A percentile compares a stretch with the other conserved stretches of the same genome.
These are phyloP conservation scores for Dioszegia hungarica DNA, from an alignment of 768 basidiomycete species.

Conservation along the genomic window DNA sequence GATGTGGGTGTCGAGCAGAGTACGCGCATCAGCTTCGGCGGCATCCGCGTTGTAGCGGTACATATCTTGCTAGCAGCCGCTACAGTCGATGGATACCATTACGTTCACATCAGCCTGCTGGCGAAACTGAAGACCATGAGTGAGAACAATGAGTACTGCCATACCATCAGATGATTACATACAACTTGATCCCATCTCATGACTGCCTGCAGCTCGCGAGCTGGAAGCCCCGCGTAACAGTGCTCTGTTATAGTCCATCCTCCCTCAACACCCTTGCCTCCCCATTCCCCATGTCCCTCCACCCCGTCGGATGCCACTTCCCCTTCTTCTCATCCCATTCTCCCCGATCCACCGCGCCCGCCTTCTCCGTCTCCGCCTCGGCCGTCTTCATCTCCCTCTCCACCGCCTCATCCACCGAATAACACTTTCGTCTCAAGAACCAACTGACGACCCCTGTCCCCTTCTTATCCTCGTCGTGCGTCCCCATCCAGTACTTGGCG, in stretches of 20 bases:
- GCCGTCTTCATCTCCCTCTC: not conserved
- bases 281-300: slow-evolving; percentile 5
- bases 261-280: not conserved
- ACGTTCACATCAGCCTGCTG: too few species aligned
- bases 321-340: slow-evolving; percentile 1
- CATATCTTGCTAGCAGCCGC: too few species aligned
- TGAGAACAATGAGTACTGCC: too few species aligned
- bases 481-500: slow-evolving; percentile 23
- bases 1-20: too few species aligned
- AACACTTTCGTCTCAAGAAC: slow-evolving; percentile 17
- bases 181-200: too few species aligned
- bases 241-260: slow-evolving; percentile 3
- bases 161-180: too few species aligned
- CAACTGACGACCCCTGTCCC: slow-evolving; percentile 21
- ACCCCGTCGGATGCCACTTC: not conserved
- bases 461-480: slow-evolving; percentile 23
- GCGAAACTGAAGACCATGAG: too few species aligned
- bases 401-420: slow-evolving; percentile 18
- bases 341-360: not conserved
- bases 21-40: too few species aligned
- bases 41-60: too few species aligned
- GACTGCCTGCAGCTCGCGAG: too few species aligned
- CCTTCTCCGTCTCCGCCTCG: slow-evolving; percentile 7
- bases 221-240: too few species aligned
- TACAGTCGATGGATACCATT: too few species aligned